Evolutionary conservation across 2,329 filamentous ascomycete genomes (phyloP), one percentile per base, ranked within the genome.

Genomic region (Neofusicoccum sp.): DNA sequence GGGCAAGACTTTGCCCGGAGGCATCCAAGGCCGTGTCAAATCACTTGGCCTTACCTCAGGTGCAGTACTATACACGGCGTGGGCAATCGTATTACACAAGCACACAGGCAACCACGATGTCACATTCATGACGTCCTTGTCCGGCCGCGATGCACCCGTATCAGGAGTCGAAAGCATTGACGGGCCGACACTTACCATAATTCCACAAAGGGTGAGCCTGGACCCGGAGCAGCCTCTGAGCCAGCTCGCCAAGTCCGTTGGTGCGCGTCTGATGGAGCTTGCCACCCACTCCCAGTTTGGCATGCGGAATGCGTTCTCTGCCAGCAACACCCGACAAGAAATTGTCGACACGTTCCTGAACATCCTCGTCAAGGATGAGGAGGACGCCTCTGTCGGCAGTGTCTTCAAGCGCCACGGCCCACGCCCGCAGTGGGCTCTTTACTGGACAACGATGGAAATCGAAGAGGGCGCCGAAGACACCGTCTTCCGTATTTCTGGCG

Each of bases 291-390:
- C 60, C 6, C 62, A 63, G 28, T 49, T 6, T 7, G 48, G 62
- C 8, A 51, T 61, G 34, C 31, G 48, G 14, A 48, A 47, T 16
- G 41, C 48, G 14, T n/a, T 63, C 3, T 6, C 28, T 12, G 38
- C 49, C 12, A 26, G 38, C 3, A 33, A 41, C 6, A 20, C 43
- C 16, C 33, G 30, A 33, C 58, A 40, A 20, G 54, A 24, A 20
- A 6, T 43, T 49, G 43, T 56, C 30, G 41, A 63, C 8, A 63
- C 61, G 9, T 38, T 61, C 12, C 28, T 61, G 20, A 63, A 63
- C 38, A 40, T 63, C 16, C 16, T 51, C 8, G 47, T 51, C 31
- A 33, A 36, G 31, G 9, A 12, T 30, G 53, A 48, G 36, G 36
- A 33, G 6, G 53, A 47, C 11, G 51, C 11, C 11, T 4, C 30